Percentiles rank a stretch among this genome's conserved stretches.
Conservation (phyloP, 805 yeast species). For the Sungouiella blattae region DNA sequence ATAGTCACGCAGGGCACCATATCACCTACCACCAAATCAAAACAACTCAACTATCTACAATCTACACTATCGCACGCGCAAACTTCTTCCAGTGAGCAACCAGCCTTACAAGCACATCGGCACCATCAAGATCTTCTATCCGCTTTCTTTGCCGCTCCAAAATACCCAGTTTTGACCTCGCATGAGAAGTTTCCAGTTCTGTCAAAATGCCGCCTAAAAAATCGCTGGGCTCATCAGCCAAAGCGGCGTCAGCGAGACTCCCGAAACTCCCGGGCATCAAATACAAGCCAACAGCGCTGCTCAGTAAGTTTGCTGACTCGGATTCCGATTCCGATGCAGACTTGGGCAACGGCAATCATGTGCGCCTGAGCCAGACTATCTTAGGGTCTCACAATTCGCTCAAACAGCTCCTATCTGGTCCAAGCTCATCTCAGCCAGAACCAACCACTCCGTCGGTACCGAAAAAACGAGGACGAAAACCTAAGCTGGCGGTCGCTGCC, state of each 20-base stretch:
- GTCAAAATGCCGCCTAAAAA: slow-evolving; percentile 11
- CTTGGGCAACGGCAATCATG: slow-evolving; percentile 1
- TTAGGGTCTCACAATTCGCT: slow-evolving; percentile 15
- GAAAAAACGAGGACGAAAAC: slow-evolving; percentile 3
- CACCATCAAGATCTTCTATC: no score
- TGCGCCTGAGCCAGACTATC: slow-evolving; percentile 11
- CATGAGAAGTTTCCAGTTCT: background rate
- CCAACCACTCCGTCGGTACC: slow-evolving; percentile 3
- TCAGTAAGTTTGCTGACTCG: slow-evolving; percentile 4
- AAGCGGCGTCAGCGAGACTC: no score
- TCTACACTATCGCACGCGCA: no score
- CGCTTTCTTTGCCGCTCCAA: no score
- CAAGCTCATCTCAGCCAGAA: background rate
- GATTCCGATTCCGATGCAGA: slow-evolving; percentile 7
- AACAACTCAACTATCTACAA: no score
- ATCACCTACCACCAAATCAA: no score
- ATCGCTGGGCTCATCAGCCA: slow-evolving; percentile 1
- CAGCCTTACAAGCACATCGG: no score
- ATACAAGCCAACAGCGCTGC: slow-evolving; percentile 1
- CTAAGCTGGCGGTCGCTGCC: slow-evolving; percentile 1
- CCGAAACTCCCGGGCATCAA: background rate
- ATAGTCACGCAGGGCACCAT: no score
- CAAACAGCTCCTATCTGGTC: slow-evolving; percentile 14
- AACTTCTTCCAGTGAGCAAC: no score
- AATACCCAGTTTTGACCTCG: no score